phyloP scores from a whole-genome alignment of 2,329 filamentous ascomycete genomes.

The Pseudocercospora eumusae region DNA sequence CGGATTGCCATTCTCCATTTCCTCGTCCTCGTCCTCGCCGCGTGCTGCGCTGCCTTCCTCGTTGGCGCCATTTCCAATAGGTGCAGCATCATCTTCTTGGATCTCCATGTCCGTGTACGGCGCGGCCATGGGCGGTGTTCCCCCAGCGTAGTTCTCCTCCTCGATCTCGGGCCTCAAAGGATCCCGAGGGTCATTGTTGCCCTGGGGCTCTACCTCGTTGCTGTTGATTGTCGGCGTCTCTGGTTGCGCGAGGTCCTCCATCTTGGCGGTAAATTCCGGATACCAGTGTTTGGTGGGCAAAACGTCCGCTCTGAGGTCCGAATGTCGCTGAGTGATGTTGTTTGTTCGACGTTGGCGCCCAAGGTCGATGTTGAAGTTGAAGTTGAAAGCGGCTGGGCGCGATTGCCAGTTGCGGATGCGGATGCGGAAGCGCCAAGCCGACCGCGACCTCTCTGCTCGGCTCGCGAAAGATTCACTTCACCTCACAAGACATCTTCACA shows the following conservation, averaged over 20 bases:
- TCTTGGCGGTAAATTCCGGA: conserved; percentile 24
- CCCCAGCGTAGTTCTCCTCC: conserved; percentile 49
- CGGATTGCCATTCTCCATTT: conserved; percentile 20
- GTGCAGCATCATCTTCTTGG: conserved; percentile 42
- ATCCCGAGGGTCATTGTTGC: conserved; percentile 50
- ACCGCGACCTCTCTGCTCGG: conserved; percentile 4
- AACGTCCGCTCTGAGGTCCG: not conserved
- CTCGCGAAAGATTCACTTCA: conserved; percentile 15
- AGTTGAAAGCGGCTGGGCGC: not conserved
- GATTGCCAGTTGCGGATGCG: not conserved
- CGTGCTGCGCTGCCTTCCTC: conserved; percentile 10
- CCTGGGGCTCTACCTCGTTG: conserved; percentile 49
- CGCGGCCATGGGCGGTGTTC: conserved; percentile 47
- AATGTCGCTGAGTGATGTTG: not conserved
- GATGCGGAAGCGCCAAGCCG: conserved; percentile 7
- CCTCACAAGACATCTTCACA: conserved; percentile 11
- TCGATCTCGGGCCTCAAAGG: conserved; percentile 51
- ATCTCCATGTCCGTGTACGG: conserved; percentile 51
- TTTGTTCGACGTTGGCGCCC: not conserved
- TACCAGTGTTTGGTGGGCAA: not conserved
- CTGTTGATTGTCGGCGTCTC: conserved; percentile 42
- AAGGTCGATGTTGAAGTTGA: conserved; percentile 8
- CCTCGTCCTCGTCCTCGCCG: conserved; percentile 37
- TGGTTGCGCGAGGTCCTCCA: conserved; percentile 47
- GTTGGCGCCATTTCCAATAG: conserved; percentile 25